A percentile compares a stretch with the other conserved stretches of the same genome.
phyloP scores from a whole-genome alignment of 2,329 filamentous ascomycete species.

The Scorias spongiosa region DNA sequence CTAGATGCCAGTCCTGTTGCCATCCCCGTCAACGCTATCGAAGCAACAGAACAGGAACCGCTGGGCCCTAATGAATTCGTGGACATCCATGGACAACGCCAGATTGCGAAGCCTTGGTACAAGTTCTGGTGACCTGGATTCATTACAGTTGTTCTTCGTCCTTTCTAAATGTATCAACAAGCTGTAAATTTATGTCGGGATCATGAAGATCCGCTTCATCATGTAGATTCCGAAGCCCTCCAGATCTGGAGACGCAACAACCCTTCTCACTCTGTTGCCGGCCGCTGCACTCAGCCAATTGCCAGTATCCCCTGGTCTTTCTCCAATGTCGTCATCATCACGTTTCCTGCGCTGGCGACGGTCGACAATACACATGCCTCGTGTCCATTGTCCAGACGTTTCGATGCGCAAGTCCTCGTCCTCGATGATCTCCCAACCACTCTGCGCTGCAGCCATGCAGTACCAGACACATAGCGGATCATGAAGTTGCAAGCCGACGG shows the following conservation, averaged over 20 bases:
- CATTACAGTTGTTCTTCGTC: not conserved
- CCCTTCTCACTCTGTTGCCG: constrained; percentile 69
- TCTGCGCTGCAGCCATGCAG: constrained; percentile 10
- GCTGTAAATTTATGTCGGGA: not conserved
- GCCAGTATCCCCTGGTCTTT: constrained; percentile 53
- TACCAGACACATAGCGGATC: constrained; percentile 29
- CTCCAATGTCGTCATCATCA: constrained; percentile 31
- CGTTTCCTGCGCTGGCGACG: constrained; percentile 44
- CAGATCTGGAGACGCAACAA: constrained; percentile 53
- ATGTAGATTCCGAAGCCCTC: constrained; percentile 26
- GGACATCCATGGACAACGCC: not conserved
- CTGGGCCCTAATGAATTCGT: not conserved
- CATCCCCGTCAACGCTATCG: not conserved
- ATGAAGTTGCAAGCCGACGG: constrained; percentile 29
- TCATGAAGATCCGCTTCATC: constrained; percentile 28
- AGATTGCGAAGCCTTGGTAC: not conserved
- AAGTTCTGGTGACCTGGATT: not conserved
- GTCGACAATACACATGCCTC: constrained; percentile 81
- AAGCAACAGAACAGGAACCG: not conserved
- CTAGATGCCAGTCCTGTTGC: not conserved
- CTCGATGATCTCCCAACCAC: constrained; percentile 22
- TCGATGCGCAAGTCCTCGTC: constrained; percentile 76
- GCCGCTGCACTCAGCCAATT: constrained; percentile 59
- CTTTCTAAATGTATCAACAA: not conserved
- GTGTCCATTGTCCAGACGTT: constrained; percentile 83